phyloP scores from a whole-genome alignment of 306 rosid species.

The Prinsepia uniflora region DNA sequence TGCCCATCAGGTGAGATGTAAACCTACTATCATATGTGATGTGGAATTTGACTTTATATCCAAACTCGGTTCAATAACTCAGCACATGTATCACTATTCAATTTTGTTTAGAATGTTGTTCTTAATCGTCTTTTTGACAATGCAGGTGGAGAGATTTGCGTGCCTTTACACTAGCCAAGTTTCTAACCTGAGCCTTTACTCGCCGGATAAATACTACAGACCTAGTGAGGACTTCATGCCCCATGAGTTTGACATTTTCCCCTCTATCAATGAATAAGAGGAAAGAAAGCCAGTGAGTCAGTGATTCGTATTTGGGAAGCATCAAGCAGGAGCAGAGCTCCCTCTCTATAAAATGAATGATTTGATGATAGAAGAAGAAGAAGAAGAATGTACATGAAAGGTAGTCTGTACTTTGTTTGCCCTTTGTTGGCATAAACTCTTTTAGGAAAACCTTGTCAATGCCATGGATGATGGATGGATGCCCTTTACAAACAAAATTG shows the following conservation, averaged over 20 bases:
- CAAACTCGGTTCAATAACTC: too few species aligned
- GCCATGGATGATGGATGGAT: too few species aligned
- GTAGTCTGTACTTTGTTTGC: too few species aligned
- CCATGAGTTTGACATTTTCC: conserved; percentile 74
- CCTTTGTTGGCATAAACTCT: too few species aligned
- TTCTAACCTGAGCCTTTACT: conserved; percentile 77
- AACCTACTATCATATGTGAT: neutral
- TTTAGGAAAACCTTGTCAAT: too few species aligned
- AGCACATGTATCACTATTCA: too few species aligned
- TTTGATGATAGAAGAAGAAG: neutral
- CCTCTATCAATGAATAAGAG: neutral
- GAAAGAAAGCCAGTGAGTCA: too few species aligned
- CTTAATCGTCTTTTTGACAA: conserved; percentile 1
- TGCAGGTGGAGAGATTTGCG: conserved; percentile 97
- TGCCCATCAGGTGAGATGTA: conserved; percentile 83
- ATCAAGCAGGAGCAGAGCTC: neutral
- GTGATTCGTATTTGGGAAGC: conserved; percentile 21
- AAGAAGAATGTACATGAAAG: neutral
- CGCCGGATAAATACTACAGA: conserved; percentile 92
- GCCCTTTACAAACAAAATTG: neutral
- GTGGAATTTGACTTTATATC: too few species aligned
- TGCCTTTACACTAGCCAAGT: conserved; percentile 93
- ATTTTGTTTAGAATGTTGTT: neutral
- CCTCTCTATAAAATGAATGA: neutral
- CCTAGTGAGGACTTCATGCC: conserved; percentile 97